Evolutionary conservation across 306 rosid species (phyloP), one percentile per base, ranked within the genome.

Genomic region (Cercis canadensis): DNA sequence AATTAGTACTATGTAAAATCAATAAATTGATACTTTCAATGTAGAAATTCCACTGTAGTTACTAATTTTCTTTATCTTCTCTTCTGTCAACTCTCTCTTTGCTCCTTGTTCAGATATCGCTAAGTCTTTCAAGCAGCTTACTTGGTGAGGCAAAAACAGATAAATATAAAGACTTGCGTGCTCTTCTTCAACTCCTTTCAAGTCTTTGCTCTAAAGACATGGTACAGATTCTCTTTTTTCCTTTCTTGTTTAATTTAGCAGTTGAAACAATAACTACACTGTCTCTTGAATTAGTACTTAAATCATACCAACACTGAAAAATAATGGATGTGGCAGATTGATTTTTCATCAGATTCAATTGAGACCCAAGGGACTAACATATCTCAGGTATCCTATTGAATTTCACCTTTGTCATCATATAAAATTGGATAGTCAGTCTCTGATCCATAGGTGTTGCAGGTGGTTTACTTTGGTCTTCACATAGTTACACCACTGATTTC

Each of bases 151-250:
- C 90, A 46, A 83, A 88, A 75, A 88, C 90, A 19, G 97, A 90
- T 44, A 86, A 87, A 82, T 93, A 93, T 76, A 90, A 84, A 85
- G 98, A 93, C 80, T 81, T 93, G 76, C 97, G 97, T 55, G 98
- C 98, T 59, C 97, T 93, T 84, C 97, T 93, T 77, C 98, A 90
- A 60, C 98, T 93, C 82, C 96, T 93, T 60, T 88, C 94, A 64
- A 86, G 82, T 75, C 97, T 93, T 69, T 93, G 98, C 72, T 93
- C 96, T 41, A 93, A 88, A 81, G 97, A 93, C 86, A 83, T 93
- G 88, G 98, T 93, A 80, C 60, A 54, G 32, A 59, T 57, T 78
- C 40, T 41, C 3, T 1, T 24, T 24, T 24, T 67, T 32, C 36
- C 51, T 50, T 39, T 15, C 12, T 62, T 60, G 21, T 79, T 46